phyloP scores from a whole-genome alignment of 495 filamentous ascomycete species.

The Penicillium diatomitis region DNA sequence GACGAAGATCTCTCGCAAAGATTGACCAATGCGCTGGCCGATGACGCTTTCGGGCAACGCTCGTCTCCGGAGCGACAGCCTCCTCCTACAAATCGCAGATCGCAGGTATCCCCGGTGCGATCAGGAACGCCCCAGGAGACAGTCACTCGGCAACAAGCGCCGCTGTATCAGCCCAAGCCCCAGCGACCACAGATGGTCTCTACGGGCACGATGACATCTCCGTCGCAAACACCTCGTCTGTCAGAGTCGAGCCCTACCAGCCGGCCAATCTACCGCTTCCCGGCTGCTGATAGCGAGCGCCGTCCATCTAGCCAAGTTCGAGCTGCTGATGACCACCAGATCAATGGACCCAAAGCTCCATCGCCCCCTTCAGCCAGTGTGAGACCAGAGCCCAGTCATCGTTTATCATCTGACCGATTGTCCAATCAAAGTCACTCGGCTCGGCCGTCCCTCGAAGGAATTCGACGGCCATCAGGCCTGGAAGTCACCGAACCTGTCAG shows the following conservation, averaged over 20 bases:
- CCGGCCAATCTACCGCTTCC: constrained; percentile 55
- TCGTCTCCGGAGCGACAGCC: constrained; percentile 24
- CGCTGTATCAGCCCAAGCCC: constrained; percentile 50
- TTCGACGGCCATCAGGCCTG: constrained; percentile 49
- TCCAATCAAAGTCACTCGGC: constrained; percentile 56
- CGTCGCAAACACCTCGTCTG: constrained; percentile 49
- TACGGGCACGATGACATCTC: constrained; percentile 85
- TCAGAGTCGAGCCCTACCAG: constrained; percentile 30
- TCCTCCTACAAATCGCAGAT: constrained; percentile 16
- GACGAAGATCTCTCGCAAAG: constrained; percentile 59
- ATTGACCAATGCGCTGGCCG: constrained; percentile 76
- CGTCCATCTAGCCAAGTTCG: constrained; percentile 47
- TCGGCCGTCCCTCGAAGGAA: constrained; percentile 69
- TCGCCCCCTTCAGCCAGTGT: constrained; percentile 24
- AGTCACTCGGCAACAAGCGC: constrained; percentile 19
- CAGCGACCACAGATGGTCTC: constrained; percentile 71
- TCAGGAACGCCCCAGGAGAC: constrained; percentile 16
- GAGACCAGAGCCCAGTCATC: constrained; percentile 40
- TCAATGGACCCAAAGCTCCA: constrained; percentile 7
- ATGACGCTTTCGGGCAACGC: constrained; percentile 69
- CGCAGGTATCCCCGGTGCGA: constrained; percentile 20
- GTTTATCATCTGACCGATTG: constrained; percentile 34
- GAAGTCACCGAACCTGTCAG: constrained; percentile 49
- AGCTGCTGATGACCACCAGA: constrained; percentile 23
- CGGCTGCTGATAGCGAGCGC: constrained; percentile 43